phyloP scores from a whole-genome alignment of 108 stramenopile genomes.

The Skeletonema marinoi region DNA sequence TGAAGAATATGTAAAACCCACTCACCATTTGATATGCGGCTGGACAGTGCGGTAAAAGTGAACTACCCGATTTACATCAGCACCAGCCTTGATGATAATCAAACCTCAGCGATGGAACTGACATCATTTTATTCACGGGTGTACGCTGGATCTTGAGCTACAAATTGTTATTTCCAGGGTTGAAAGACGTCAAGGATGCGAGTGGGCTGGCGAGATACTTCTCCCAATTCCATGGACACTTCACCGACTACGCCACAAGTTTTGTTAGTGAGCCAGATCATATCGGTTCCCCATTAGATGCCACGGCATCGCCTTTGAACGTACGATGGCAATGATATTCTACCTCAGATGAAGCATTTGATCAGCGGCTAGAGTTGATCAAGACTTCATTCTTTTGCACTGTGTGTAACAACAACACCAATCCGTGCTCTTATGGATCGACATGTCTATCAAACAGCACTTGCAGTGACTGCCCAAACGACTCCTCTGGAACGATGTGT shows the following conservation, averaged over 20 bases:
- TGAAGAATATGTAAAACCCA: too few relatives aligned
- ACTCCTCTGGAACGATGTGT: background rate
- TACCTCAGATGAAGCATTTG: background rate
- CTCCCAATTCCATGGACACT: background rate
- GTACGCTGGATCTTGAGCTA: background rate
- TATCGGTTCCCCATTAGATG: background rate
- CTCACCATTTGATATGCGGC: too few relatives aligned
- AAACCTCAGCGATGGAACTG: background rate
- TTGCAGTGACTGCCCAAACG: background rate
- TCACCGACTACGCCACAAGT: background rate
- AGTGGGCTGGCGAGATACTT: background rate
- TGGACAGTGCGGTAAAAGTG: too few relatives aligned
- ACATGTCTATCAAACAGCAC: background rate
- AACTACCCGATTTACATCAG: background rate
- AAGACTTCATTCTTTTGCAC: background rate
- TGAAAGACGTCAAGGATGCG: background rate
- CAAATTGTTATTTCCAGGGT: background rate
- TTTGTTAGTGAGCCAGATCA: background rate
- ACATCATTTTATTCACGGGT: background rate
- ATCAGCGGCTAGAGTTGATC: background rate
- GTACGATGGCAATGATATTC: too few relatives aligned
- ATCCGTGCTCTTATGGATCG: too few relatives aligned
- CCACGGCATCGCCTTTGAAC: background rate
- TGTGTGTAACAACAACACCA: too few relatives aligned
- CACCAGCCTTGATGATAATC: background rate